A percentile compares a stretch with the other conserved stretches of the same genome.
Evolutionary conservation across 805 yeast species (phyloP).

Genomic region (Monosporozyma yasuniensis): DNA sequence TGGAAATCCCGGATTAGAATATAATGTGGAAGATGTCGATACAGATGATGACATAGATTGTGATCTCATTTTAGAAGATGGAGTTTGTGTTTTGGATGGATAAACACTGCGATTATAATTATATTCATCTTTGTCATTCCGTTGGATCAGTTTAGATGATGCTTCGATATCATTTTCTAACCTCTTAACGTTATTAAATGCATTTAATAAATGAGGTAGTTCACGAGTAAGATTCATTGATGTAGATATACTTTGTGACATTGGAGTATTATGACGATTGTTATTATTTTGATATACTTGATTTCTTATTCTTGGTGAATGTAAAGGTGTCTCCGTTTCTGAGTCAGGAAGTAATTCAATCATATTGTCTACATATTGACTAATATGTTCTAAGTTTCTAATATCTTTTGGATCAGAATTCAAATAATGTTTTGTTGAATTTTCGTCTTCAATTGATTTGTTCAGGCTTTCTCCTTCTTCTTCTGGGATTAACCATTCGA

Average conservation of each 20-base stretch:
- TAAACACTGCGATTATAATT: neutral
- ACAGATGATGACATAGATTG: constrained; percentile 3
- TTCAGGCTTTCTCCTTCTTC: neutral
- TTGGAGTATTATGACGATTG: neutral
- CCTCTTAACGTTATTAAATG: constrained; percentile 54
- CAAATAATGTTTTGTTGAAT: neutral
- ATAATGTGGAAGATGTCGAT: constrained; percentile 1
- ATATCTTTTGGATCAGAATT: neutral
- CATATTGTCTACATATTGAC: constrained; percentile 6
- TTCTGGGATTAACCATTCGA: constrained; percentile 28
- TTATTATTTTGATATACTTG: neutral
- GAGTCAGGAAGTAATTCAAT: constrained; percentile 1
- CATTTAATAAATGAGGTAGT: constrained; percentile 56
- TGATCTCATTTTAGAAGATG: constrained; percentile 1
- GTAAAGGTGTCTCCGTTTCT: neutral
- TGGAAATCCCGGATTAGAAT: neutral
- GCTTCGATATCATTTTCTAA: constrained; percentile 41
- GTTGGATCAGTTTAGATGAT: constrained; percentile 8
- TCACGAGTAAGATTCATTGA: constrained; percentile 39
- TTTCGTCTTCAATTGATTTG: constrained; percentile 2
- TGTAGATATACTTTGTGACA: neutral
- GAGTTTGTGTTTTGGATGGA: neutral
- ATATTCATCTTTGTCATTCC: neutral
- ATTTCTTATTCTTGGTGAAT: neutral
- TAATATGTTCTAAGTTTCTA: constrained; percentile 2